phyloP scores from a whole-genome alignment of 768 basidiomycete species.

The Tephrocybe sp. region DNA sequence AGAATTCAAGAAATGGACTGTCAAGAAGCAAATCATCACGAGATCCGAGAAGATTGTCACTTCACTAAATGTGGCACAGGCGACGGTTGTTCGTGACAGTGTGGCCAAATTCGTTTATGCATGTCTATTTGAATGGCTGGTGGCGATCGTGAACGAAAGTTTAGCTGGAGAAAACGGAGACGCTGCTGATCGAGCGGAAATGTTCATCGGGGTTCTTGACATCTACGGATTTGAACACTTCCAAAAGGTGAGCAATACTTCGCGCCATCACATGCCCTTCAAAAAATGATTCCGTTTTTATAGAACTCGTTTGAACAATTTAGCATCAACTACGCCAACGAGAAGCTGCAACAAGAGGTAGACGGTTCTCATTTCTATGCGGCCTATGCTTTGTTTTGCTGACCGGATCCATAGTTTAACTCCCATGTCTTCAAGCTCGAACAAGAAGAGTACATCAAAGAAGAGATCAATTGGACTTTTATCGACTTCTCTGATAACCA shows the following conservation, averaged over 20 bases:
- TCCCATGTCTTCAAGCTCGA: conserved; percentile 99
- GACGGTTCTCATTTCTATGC: conserved; percentile 10
- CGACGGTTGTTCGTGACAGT: conserved; percentile 91
- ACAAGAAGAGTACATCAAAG: conserved; percentile 98
- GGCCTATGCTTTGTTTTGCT: background rate
- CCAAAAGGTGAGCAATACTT: conserved; percentile 65
- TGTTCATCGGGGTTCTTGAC: conserved; percentile 99
- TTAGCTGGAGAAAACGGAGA: conserved; percentile 93
- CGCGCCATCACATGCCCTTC: background rate
- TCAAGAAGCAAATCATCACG: conserved; percentile 96
- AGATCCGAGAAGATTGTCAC: conserved; percentile 96
- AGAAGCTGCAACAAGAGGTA: conserved; percentile 96
- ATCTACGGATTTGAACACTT: conserved; percentile 98
- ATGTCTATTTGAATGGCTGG: conserved; percentile 98
- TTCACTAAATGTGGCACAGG: conserved; percentile 79
- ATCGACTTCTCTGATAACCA: conserved; percentile 99
- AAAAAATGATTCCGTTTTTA: conserved; percentile 9
- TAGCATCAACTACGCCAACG: conserved; percentile 99
- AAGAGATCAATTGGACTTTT: conserved; percentile 99
- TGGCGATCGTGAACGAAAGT: conserved; percentile 95
- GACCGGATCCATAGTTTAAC: conserved; percentile 68
- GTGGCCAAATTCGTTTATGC: conserved; percentile 99
- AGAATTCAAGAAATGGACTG: conserved; percentile 98
- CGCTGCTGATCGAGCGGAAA: conserved; percentile 86
- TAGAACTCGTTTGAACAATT: conserved; percentile 96